Evolutionary conservation across 306 rosid genomes (phyloP).

Genomic region (Vigna trinervia): DNA sequence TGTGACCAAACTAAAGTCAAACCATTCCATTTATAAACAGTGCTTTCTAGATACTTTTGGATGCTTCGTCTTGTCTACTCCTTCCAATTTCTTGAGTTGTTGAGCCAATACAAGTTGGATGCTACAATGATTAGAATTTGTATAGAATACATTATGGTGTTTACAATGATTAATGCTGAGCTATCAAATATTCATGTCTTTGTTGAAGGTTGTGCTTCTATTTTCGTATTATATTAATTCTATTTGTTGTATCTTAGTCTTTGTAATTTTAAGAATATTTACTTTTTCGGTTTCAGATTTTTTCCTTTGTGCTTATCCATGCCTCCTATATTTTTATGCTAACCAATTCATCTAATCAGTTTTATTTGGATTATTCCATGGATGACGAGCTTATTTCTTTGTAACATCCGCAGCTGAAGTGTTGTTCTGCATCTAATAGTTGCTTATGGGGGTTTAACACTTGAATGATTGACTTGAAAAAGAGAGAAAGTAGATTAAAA

Average conservation of each 20-base stretch:
- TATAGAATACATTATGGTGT: not conserved
- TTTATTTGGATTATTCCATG: conserved; percentile 3
- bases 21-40: not conserved
- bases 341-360: not conserved
- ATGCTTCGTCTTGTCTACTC: not conserved
- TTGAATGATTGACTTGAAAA: not conserved
- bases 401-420: not conserved
- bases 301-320: not conserved
- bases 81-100: too few relatives aligned
- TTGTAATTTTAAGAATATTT: not conserved
- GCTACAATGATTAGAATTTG: not conserved
- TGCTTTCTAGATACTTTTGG: conserved; percentile 2
- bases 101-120: too few relatives aligned
- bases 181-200: not conserved
- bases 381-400: conserved; percentile 13
- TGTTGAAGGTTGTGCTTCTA: not conserved
- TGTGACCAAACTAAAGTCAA: conserved; percentile 2
- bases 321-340: not conserved
- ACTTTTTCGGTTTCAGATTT: not conserved
- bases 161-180: conserved; percentile 1
- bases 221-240: not conserved
- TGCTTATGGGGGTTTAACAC: conserved; percentile 5
- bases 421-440: conserved; percentile 10
- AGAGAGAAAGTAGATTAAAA: too few relatives aligned
- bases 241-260: not conserved